These are phyloP conservation scores for Nicotiana rustica DNA, from an alignment of 305 asterid genomes.

Conservation along the genomic window DNA sequence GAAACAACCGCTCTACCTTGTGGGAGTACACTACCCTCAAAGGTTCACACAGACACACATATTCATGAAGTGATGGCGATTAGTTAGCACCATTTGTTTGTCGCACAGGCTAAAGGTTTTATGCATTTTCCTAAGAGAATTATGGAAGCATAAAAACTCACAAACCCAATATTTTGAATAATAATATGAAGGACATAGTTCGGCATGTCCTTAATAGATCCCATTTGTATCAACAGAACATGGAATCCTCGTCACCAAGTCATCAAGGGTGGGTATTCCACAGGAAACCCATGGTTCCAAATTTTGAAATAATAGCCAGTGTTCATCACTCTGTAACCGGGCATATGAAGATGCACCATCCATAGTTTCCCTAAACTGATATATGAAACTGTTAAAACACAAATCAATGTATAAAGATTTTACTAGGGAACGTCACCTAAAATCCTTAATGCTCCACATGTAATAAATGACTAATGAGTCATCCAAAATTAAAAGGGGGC, in stretches of 20 bases:
- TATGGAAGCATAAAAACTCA: constrained; percentile 8
- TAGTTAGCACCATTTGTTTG: background rate
- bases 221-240: background rate
- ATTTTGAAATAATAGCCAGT: background rate
- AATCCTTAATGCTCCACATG: too few relatives aligned
- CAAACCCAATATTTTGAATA: background rate
- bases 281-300: constrained; percentile 5
- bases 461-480: too few relatives aligned
- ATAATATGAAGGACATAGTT: constrained; percentile 6
- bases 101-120: background rate
- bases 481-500: too few relatives aligned
- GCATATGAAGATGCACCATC: constrained; percentile 2
- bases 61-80: background rate
- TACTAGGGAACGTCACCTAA: too few relatives aligned
- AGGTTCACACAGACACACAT: background rate
- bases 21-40: too few relatives aligned
- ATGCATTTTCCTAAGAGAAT: background rate
- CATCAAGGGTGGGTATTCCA: too few relatives aligned
- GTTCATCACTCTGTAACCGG: background rate
- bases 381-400: background rate
- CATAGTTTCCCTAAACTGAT: background rate
- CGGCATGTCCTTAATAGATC: background rate
- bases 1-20: too few relatives aligned
- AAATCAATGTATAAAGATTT: background rate
- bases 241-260: background rate